These are phyloP conservation scores for Pachysolen tannophilus DNA, from an alignment of 805 yeast genomes.

Conservation along the genomic window DNA sequence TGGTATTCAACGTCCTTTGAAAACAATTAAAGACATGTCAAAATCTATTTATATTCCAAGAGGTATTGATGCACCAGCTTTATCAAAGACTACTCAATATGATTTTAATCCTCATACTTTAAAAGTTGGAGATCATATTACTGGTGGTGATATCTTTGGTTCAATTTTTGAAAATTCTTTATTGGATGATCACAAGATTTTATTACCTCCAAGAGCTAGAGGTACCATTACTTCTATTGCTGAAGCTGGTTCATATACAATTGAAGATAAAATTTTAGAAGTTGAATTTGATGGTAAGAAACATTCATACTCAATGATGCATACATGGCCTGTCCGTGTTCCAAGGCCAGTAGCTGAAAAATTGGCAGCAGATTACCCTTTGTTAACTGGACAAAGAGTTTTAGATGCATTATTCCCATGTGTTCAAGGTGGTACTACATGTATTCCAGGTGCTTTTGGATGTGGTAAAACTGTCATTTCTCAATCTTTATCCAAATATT, in stretches of 20 bases:
- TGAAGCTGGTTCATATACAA: slow-evolving; percentile 81
- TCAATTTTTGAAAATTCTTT: slow-evolving; percentile 90
- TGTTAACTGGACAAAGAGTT: slow-evolving; percentile 98
- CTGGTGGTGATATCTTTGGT: slow-evolving; percentile 98
- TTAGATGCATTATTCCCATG: slow-evolving; percentile 96
- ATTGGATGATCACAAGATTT: slow-evolving; percentile 84
- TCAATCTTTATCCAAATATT: slow-evolving; percentile 92
- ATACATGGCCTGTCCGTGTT: slow-evolving; percentile 99
- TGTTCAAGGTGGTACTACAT: slow-evolving; percentile 99
- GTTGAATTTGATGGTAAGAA: slow-evolving; percentile 90
- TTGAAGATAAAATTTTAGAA: slow-evolving; percentile 85
- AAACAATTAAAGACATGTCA: slow-evolving; percentile 80
- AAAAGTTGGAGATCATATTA: slow-evolving; percentile 92
- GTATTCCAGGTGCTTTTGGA: slow-evolving; percentile 99
- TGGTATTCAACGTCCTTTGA: slow-evolving; percentile 98
- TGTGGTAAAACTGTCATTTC: slow-evolving; percentile 99
- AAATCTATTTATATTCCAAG: slow-evolving; percentile 96
- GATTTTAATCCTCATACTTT: slow-evolving; percentile 76
- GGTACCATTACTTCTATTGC: slow-evolving; percentile 94
- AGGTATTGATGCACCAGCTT: slow-evolving; percentile 97
- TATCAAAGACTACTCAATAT: slow-evolving; percentile 72
- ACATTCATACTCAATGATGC: slow-evolving; percentile 84
- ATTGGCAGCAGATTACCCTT: slow-evolving; percentile 87
- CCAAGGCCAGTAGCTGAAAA: slow-evolving; percentile 98
- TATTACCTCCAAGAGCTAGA: slow-evolving; percentile 96